Percentiles rank a stretch among this genome's conserved stretches.
Conservation (phyloP, 352 stramenopile genomes). For the Pythium aristosporum region DNA sequence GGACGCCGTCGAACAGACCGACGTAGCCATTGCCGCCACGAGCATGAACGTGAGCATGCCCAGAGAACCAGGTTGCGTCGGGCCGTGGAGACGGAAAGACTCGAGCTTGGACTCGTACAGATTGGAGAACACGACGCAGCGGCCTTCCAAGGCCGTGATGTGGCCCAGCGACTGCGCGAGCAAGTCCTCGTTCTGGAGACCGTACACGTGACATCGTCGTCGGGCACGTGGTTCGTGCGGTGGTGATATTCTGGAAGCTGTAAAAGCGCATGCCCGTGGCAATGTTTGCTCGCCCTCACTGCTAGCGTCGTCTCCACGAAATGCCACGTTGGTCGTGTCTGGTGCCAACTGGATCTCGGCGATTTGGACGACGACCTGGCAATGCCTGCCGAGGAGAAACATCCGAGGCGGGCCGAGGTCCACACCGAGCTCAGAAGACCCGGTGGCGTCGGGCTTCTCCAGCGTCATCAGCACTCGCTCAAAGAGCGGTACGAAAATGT, state of each 20-base stretch:
- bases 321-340: slow-evolving; percentile 19
- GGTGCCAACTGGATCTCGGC: slow-evolving; percentile 32
- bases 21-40: background rate
- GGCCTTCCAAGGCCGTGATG: slow-evolving; percentile 14
- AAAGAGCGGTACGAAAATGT: slow-evolving; percentile 31
- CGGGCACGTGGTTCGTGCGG: slow-evolving; percentile 16
- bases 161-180: slow-evolving; percentile 23
- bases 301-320: slow-evolving; percentile 25
- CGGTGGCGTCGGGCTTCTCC: background rate
- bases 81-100: slow-evolving; percentile 27
- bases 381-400: slow-evolving; percentile 12
- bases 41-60: slow-evolving; percentile 28
- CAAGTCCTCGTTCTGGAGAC: slow-evolving; percentile 1
- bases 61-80: slow-evolving; percentile 18
- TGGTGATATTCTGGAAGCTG: slow-evolving; percentile 30
- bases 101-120: slow-evolving; percentile 29
- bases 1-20: background rate
- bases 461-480: slow-evolving; percentile 22
- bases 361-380: slow-evolving; percentile 37
- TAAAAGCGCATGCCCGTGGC: slow-evolving; percentile 36
- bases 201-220: slow-evolving; percentile 22
- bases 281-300: slow-evolving; percentile 26
- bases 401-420: background rate
- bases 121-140: slow-evolving; percentile 37
- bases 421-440: background rate